Evolutionary conservation across 495 filamentous ascomycete genomes (phyloP), one percentile per base, ranked within the genome.

Genomic region (Talaromyces liani): DNA sequence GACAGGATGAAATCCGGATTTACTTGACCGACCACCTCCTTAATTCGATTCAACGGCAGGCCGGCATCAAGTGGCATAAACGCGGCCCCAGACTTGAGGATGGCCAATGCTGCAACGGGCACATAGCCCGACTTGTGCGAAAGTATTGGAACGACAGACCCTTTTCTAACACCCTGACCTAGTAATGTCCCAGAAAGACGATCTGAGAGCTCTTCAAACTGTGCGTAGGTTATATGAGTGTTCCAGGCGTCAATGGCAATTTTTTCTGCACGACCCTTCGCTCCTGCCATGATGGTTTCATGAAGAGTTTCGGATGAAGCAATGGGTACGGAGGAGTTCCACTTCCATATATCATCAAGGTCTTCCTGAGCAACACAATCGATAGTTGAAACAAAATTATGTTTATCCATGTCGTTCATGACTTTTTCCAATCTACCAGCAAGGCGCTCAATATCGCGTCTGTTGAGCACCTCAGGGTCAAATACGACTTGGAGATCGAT

Each of bases 61-160:
- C 66, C 72, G 34, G 72, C 69, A 51, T 77, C 75, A 68, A 79
- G 75, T 0, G 58, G 53, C 25, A 63, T 20, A 39, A 66, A 66
- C 5, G 63, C 72, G 2, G 69, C 79, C 33, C 83, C 82, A 12
- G 82, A 69, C 61, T 83, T 82, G 69, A 84, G 74, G 27, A 85
- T 69, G 25, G 71, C 83, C 10, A 86, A 62, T 0, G 82, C 71
- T 1, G 80, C 78, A 31, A 85, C 73, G 20, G 80, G 66, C 3
- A 80, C 79, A 78, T 77, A 80, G 56, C 69, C 72, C 24, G 78
- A 83, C 65, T 86, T 86, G 57, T 83, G 79, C 27, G 84, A 81
- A 63, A 78, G 83, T 22, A 86, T 66, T 0, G 82, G 80, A n/a
- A 85, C 73, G 7, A 77, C 63, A 12, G 65, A 72, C 27, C 78